A percentile compares a stretch with the other conserved stretches of the same genome.
Conservation (phyloP, 169 alveolate species). For the Babesia bigemina region DNA sequence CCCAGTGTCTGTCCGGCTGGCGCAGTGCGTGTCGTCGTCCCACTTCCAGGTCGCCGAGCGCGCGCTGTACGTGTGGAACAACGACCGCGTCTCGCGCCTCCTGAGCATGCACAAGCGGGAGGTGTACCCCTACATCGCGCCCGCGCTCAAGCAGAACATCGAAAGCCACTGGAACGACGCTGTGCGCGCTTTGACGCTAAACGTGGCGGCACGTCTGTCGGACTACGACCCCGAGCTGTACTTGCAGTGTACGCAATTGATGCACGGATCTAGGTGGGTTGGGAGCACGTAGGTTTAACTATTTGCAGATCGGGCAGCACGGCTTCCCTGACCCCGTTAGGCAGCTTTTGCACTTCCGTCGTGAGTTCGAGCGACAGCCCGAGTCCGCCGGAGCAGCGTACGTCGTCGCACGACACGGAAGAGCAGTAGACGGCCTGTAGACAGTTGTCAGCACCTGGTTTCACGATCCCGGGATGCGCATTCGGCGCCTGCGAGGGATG, state of each 20-base stretch:
- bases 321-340: conserved; percentile 1
- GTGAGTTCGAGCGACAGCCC: neutral
- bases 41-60: conserved; percentile 91
- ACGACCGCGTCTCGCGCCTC: conserved; percentile 83
- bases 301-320: neutral
- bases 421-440: neutral
- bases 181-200: conserved; percentile 70
- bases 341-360: neutral
- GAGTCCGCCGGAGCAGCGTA: neutral
- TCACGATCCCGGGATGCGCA: neutral
- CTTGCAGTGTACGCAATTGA: neutral
- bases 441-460: no score
- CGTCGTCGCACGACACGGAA: neutral
- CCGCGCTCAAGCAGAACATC: conserved; percentile 64
- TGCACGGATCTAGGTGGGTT: conserved; percentile 14
- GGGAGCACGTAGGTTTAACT: neutral
- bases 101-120: conserved; percentile 79
- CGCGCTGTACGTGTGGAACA: conserved; percentile 89
- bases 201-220: conserved; percentile 66
- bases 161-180: conserved; percentile 77
- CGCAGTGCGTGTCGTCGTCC: conserved; percentile 73
- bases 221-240: conserved; percentile 73
- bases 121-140: conserved; percentile 74
- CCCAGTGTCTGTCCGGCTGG: conserved; percentile 76
- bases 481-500: neutral